These are phyloP conservation scores for Picochlorum sp. DNA, from an alignment of 139 green algal species.

Conservation along the genomic window DNA sequence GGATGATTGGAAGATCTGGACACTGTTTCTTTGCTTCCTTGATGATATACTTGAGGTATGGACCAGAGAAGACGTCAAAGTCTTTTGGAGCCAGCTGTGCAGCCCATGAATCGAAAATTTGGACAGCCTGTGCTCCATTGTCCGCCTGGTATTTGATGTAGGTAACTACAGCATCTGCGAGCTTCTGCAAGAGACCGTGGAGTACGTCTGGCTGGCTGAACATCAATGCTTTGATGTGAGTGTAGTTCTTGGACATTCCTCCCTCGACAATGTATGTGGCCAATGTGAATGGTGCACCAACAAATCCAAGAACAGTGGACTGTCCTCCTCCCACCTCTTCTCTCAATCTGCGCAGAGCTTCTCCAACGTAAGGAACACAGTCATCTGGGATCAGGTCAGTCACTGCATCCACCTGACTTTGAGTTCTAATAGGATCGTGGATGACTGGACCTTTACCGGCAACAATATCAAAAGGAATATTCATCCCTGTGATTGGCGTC, in stretches of 20 bases:
- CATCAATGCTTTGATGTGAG: conserved; percentile 77
- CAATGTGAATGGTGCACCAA: conserved; percentile 88
- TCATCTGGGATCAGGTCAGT: conserved; percentile 61
- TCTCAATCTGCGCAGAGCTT: conserved; percentile 69
- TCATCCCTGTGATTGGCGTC: conserved; percentile 85
- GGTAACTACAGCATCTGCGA: conserved; percentile 78
- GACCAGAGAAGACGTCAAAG: conserved; percentile 82
- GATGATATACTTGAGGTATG: conserved; percentile 78
- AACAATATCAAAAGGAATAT: conserved; percentile 90
- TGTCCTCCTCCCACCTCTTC: conserved; percentile 52
- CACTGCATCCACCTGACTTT: conserved; percentile 75
- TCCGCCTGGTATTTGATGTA: conserved; percentile 88
- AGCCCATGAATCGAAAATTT: conserved; percentile 96
- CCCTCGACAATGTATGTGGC: conserved; percentile 91
- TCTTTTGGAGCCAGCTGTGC: conserved; percentile 73
- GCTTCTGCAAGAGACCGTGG: conserved; percentile 58
- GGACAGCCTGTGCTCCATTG: conserved; percentile 72
- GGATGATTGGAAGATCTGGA: conserved; percentile 84
- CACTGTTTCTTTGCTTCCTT: conserved; percentile 33
- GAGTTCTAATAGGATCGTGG: conserved; percentile 77
- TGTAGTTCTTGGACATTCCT: conserved; percentile 79
- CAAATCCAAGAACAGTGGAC: conserved; percentile 82
- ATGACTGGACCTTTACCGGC: conserved; percentile 79
- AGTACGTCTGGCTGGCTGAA: conserved; percentile 65
- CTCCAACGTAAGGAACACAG: conserved; percentile 69